phyloP scores from a whole-genome alignment of 139 green algal species.

The Asterochloris sp. region DNA sequence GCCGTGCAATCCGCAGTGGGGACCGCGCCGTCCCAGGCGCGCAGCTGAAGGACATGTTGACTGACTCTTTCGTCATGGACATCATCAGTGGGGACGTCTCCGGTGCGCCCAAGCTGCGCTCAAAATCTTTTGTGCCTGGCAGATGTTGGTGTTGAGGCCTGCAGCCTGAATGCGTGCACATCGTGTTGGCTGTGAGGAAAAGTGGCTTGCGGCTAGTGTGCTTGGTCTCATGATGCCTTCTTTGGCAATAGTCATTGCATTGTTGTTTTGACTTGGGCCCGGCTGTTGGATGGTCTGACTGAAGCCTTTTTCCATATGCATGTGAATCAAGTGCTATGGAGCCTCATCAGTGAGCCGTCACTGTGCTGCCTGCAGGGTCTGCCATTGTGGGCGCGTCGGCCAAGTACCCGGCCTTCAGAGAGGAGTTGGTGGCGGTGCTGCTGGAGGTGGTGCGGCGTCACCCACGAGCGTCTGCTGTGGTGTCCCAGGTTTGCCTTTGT shows the following conservation, averaged over 20 bases:
- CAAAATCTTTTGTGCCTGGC: not conserved
- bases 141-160: no score
- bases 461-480: slow-evolving; percentile 7
- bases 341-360: not conserved
- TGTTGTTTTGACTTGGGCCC: no score
- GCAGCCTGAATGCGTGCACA: no score
- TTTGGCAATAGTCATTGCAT: no score
- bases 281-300: no score
- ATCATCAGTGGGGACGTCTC: slow-evolving; percentile 7
- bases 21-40: slow-evolving; percentile 2
- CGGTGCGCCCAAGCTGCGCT: not conserved
- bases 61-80: slow-evolving; percentile 25
- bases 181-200: no score
- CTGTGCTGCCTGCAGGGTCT: not conserved
- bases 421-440: slow-evolving; percentile 44
- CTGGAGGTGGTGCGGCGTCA: slow-evolving; percentile 31
- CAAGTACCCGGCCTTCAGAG: slow-evolving; percentile 33
- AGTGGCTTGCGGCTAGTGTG: no score
- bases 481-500: not conserved
- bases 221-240: no score
- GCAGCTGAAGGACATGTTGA: slow-evolving; percentile 19
- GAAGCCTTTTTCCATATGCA: no score
- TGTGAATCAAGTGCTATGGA: no score
- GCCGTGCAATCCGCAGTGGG: slow-evolving; percentile 1
- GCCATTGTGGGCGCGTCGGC: not conserved